These are phyloP conservation scores for Artomyces pyxidatus DNA, from an alignment of 768 basidiomycete genomes.

Conservation along the genomic window DNA sequence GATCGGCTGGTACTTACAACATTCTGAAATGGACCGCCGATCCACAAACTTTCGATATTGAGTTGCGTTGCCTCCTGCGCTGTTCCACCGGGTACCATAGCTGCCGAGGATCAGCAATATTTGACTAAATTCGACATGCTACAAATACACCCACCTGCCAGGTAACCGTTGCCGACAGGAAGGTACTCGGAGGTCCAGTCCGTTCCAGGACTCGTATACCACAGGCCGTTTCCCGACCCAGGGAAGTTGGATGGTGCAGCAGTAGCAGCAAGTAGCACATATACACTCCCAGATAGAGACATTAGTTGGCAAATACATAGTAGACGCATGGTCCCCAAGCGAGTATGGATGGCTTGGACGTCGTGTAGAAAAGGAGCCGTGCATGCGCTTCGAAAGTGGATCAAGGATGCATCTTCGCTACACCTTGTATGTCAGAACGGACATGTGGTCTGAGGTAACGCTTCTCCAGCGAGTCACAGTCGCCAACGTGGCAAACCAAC, in stretches of 20 bases:
- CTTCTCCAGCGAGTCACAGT: too few species aligned
- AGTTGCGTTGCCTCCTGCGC: conserved; percentile 52
- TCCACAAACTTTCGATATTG: conserved; percentile 74
- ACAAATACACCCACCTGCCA: conserved; percentile 38
- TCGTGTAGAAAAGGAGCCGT: too few species aligned
- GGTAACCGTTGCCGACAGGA: conserved; percentile 68
- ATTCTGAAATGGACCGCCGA: conserved; percentile 64
- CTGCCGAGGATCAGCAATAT: conserved; percentile 24
- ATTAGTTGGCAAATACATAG: too few species aligned
- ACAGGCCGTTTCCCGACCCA: conserved; percentile 64
- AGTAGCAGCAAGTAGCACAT: neutral
- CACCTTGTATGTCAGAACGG: too few species aligned
- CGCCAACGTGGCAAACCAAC: too few species aligned
- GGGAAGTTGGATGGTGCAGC: conserved; percentile 46
- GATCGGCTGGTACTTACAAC: conserved; percentile 34
- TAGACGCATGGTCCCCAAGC: too few species aligned
- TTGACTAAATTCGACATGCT: neutral
- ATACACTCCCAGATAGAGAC: too few species aligned
- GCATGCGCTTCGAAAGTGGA: too few species aligned
- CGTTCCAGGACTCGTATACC: conserved; percentile 49
- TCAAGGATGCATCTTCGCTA: too few species aligned
- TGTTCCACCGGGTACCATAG: conserved; percentile 59
- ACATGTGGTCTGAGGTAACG: too few species aligned
- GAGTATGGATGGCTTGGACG: too few species aligned
- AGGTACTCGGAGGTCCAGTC: conserved; percentile 55